Evolutionary conservation across 192 early-diverging fungal genomes (phyloP), one percentile per base, ranked within the genome.

Genomic region (Funneliformis mosseae): DNA sequence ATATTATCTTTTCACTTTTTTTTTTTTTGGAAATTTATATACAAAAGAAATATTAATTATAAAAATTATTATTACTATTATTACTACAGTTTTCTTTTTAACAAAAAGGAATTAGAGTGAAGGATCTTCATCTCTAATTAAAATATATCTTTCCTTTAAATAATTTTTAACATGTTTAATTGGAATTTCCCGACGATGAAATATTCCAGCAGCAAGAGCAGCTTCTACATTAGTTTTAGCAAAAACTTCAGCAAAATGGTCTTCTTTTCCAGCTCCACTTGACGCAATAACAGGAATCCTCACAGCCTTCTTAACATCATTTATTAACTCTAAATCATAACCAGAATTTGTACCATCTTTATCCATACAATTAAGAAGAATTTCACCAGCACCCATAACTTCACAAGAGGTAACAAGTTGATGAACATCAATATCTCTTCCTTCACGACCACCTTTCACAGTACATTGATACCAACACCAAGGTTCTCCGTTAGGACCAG

Each of bases 381-480:
- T 94, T 85, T 99, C 98, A 8, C 98, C 98, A 0, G 97, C 97
- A 18, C 98, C 98, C 77, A 99, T 83, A 2, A 88, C 89, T 84
- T 97, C 92, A 77, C 96, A 97, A 0, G 96, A 93, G 16, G 90
- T 89, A 18, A 96, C 95, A 27, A 99, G 87, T 84, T 99, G 97
- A 59, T 87, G 83, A 39, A 98, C 98, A 85, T 99, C 98, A 33
- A 97, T 64, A 84, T 99, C 97, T 66, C 97, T 92, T 6, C 89
- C 93, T 87, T 99, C 98, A 41, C 98, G 91, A 8, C 98, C 98
- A 27, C 98, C 98, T 81, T 95, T 96, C 50, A 99, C 96, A 0
- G 97, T 99, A 81, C 98, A 99, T 84, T 99, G 97, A 84, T 99
- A 99, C 98, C 98, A 99, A 89, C 97, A 98, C 88, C 90, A 97